Base-by-base conservation (phyloP, 805 yeast genomes). In the Blastobotrys peoriensis region DNA sequence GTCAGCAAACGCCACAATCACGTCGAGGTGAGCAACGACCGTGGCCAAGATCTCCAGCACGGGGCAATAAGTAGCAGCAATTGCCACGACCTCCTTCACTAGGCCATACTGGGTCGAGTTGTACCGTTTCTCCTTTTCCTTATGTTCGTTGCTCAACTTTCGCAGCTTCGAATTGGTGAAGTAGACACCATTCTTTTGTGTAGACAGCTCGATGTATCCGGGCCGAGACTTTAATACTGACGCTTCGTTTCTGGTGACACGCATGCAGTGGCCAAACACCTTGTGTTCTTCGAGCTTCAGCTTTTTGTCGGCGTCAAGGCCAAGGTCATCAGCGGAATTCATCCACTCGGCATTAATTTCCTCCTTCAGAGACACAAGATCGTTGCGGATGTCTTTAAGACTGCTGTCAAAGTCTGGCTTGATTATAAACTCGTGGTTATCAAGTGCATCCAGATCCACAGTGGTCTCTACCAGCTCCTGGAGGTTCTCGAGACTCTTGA, bases 101-200 rank as follows among this genome's bases (percentile, higher is more conserved):
- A 93, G 75, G 3, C 79, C 76, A 2, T 81, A 67, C 64, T 93
- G 98, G 48, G 86, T 82, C 44, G 67, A 68, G 49, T 83, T 79
- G 62, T 91, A 91, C 46, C 80, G 82, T 10, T 72, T 69, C 48
- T 80, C 79, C 19, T 83, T 67, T 37, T 77, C 76, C 10, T 67
- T 65, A 53, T 79, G 80, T 46, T 79, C 76, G 30, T 69, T 66
- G 10, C 88, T 79, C 28, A 81, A 67, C n/a, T 72, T 69, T 35
- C 76, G 70, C 53, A 93, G 68, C 49, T 73, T 73, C 36, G 69
- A 63, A 1, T 95, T 86, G 6, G 96, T 87, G 70, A 93, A 93
- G 62, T 74, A 87, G 3, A 91, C 91, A 46, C 99, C 99, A 1
- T 96, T 95, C 61, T 93, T 93, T 23, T 87, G 94, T 0, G 97